Evolutionary conservation across 2,329 filamentous ascomycete genomes (phyloP).

Genomic region (Colletotrichum australisinense): DNA sequence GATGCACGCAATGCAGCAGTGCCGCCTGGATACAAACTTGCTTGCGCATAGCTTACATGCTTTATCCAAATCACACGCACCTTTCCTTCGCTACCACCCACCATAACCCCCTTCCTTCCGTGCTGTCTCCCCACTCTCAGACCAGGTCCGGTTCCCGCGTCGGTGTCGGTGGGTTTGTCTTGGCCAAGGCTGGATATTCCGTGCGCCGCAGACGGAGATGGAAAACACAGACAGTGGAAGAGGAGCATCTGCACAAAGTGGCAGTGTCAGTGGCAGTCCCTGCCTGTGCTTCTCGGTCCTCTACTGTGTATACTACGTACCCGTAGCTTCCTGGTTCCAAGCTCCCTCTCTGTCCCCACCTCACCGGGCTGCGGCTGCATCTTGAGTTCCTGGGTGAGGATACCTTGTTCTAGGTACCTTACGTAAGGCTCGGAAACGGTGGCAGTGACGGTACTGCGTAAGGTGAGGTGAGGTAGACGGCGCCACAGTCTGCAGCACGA

Average conservation of each 20-base stretch:
- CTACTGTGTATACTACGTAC: neutral
- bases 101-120: neutral
- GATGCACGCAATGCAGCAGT: constrained; percentile 5
- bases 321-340: neutral
- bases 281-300: neutral
- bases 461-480: too few species aligned
- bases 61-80: neutral
- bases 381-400: too few species aligned
- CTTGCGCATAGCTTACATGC: neutral
- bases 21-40: neutral
- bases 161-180: constrained; percentile 19
- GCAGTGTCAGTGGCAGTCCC: neutral
- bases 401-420: neutral
- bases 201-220: constrained; percentile 3
- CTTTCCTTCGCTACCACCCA: constrained; percentile 23
- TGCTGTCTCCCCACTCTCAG: neutral
- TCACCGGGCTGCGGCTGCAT: neutral
- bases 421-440: neutral
- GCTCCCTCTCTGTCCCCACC: neutral
- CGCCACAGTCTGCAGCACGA: neutral
- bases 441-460: neutral
- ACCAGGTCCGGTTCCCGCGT: constrained; percentile 2
- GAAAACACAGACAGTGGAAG: neutral
- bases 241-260: neutral
- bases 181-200: constrained; percentile 25